Evolutionary conservation across 192 early-diverging fungal species (phyloP), one percentile per base, ranked within the genome.

Genomic region (Coemansia sp.): DNA sequence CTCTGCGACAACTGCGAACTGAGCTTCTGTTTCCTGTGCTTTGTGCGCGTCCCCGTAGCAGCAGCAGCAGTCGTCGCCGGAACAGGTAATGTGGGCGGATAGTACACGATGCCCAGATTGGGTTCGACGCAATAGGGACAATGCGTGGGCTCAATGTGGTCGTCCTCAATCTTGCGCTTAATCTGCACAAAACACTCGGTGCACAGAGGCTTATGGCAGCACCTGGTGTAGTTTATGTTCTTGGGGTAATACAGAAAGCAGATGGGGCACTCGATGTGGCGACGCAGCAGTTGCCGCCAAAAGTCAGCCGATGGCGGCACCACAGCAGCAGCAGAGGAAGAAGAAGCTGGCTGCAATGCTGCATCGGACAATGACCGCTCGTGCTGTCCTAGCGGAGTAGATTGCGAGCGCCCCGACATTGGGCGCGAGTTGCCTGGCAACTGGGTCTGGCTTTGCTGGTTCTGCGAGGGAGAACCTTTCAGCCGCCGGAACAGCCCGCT

Each of bases 111-210:
- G 43, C 93, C 95, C 78, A 95, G 92, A 62, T 95, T 87, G 55
- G 92, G 83, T 66, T 90, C 85, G 10, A 92, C 91, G 76, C 95
- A 97, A 74, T 90, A 97, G 0, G 95, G 95, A 65, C 95, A 97
- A 40, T 81, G 73, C 11, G 93, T 89, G 0, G 92, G 85, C 40
- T 83, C 81, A 58, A 85, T 78, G 22, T 74, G 82, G 16, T 85
- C 85, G 61, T 92, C 93, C 22, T 76, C 70, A 48, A 87, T 66
- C 49, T 92, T 88, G 39, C 95, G 89, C 72, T 94, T 92, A 61
- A 98, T 93, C 85, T 98, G 95, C 48, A 97, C 90, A 86, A 98
- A 98, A 73, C 95, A 98, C 68, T 98, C 95, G 11, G 95, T 95
- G 84, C 95, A 98, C 63, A 98, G 93, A 8, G 95, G 95, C 69